Conservation (phyloP, 140 eudicot genomes). For the Anethum foeniculum region DNA sequence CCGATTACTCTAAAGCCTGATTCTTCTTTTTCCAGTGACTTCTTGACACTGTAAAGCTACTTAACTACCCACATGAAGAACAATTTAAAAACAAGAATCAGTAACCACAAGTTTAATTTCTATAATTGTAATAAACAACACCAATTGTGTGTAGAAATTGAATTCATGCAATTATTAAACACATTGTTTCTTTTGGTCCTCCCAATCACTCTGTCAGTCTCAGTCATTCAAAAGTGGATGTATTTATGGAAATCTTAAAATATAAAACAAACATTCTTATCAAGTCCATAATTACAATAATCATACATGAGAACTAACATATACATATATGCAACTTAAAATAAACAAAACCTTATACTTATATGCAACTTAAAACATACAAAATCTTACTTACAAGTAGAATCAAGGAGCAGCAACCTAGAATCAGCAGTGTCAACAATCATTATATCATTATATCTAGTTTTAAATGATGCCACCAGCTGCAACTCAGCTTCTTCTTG, state of each 20-base stretch:
- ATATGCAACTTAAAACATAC: background rate
- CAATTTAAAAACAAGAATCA: background rate
- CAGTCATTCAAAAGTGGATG: background rate
- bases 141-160: background rate
- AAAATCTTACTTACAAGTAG: conserved; percentile 37
- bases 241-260: background rate
- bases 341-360: background rate
- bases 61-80: background rate
- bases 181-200: background rate
- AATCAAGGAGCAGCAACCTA: conserved; percentile 69
- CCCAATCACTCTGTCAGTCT: too few species aligned
- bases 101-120: background rate
- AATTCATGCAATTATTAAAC: background rate
- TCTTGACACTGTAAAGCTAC: background rate
- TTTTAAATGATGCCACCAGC: conserved; percentile 42
- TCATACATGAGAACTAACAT: background rate
- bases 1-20: background rate
- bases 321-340: background rate
- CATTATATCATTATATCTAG: conserved; percentile 47
- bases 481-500: conserved; percentile 19
- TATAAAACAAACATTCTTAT: background rate
- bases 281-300: too few species aligned
- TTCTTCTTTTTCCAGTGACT: background rate
- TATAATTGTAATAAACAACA: background rate
- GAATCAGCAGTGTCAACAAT: conserved; percentile 56